Evolutionary conservation across 2,329 filamentous ascomycete species (phyloP).

Genomic region (Aspergillus costaricaensis): DNA sequence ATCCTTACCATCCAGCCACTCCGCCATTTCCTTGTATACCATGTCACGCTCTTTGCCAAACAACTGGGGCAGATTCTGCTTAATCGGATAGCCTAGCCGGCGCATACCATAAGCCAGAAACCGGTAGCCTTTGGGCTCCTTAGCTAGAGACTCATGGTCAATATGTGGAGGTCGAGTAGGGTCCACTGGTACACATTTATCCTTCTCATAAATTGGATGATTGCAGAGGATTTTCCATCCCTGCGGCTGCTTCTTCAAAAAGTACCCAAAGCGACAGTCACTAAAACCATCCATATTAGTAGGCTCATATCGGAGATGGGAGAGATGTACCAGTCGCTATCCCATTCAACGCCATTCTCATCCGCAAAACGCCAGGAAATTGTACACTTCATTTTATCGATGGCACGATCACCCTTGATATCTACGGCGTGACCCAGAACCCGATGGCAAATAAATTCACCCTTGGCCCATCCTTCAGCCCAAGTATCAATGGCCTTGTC

Average conservation of each 20-base stretch:
- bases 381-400: conserved; percentile 11
- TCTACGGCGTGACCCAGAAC: conserved; percentile 6
- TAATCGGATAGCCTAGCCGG: not conserved
- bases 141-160: not conserved
- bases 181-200: conserved; percentile 5
- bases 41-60: not conserved
- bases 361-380: conserved; percentile 8
- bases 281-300: not conserved
- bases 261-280: conserved; percentile 1
- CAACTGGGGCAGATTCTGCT: not conserved
- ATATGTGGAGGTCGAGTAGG: not conserved
- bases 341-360: conserved; percentile 7
- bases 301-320: not conserved
- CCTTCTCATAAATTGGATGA: conserved; percentile 7
- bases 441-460: conserved; percentile 5
- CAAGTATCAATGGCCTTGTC: conserved; percentile 7
- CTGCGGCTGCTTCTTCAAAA: not conserved
- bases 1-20: not conserved
- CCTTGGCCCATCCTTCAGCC: conserved; percentile 3
- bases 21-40: not conserved
- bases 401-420: conserved; percentile 4
- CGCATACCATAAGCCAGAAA: conserved; percentile 4
- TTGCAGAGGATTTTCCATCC: conserved; percentile 10
- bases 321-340: not conserved
- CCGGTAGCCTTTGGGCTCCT: conserved; percentile 4